These are phyloP conservation scores for Takakia lepidozioides DNA, from an alignment of 225 moss, liverwort and hornwort species.

Conservation along the genomic window DNA sequence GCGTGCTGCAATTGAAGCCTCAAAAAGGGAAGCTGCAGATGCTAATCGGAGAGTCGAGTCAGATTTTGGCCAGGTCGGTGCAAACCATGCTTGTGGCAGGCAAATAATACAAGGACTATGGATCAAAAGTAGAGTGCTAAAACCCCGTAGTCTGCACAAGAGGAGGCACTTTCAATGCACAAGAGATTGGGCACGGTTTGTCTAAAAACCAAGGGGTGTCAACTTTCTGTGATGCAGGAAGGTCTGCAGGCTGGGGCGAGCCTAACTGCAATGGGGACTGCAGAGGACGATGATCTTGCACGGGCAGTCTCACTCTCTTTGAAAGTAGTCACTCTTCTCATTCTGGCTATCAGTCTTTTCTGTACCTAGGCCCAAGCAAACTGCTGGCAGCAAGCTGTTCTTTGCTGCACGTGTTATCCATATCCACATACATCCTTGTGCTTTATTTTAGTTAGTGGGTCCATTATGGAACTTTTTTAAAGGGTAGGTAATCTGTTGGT, in stretches of 20 bases:
- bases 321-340: too few species aligned
- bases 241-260: slow-evolving; percentile 1
- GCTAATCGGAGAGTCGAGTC: slow-evolving; percentile 20
- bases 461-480: too few species aligned
- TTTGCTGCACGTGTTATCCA: neutral
- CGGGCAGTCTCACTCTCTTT: slow-evolving; percentile 55
- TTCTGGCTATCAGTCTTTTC: too few species aligned
- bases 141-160: too few species aligned
- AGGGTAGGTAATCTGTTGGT: neutral
- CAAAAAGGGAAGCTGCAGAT: slow-evolving; percentile 38
- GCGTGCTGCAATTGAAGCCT: slow-evolving; percentile 56
- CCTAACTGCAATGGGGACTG: slow-evolving; percentile 8
- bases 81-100: too few species aligned
- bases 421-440: slow-evolving; percentile 1
- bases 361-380: too few species aligned
- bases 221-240: slow-evolving; percentile 3
- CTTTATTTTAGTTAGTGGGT: neutral
- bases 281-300: slow-evolving; percentile 56
- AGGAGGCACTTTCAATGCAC: too few species aligned
- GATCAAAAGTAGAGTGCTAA: too few species aligned
- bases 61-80: slow-evolving; percentile 21
- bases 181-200: neutral
- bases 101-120: too few species aligned
- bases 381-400: too few species aligned
- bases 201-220: neutral